Evolutionary conservation across 2,329 filamentous ascomycete species (phyloP).

Genomic region (Talaromyces marneffei): DNA sequence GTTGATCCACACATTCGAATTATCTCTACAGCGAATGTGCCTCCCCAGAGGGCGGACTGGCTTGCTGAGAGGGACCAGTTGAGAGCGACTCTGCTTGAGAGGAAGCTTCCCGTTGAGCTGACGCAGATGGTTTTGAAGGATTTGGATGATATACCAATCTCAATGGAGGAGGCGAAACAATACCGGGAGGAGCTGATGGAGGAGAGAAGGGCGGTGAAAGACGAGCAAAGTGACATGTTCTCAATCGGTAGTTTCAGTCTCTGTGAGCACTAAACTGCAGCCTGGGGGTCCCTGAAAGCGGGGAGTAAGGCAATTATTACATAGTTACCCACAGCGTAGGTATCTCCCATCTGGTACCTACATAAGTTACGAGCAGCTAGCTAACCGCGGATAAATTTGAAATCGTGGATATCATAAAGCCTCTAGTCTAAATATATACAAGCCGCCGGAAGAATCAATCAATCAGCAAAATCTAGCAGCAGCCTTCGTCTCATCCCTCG

Average conservation of each 20-base stretch:
- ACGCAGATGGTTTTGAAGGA: constrained; percentile 1
- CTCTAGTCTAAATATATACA: neutral
- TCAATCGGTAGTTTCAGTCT: neutral
- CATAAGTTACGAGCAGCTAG: neutral
- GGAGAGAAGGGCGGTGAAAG: neutral
- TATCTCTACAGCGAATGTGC: constrained; percentile 50
- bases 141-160: constrained; percentile 19
- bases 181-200: constrained; percentile 19
- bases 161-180: constrained; percentile 35
- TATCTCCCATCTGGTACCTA: neutral
- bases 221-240: neutral
- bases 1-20: constrained; percentile 53
- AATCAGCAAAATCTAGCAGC: constrained; percentile 28
- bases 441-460: neutral
- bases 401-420: neutral
- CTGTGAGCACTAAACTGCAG: constrained; percentile 1
- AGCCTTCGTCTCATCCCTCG: constrained; percentile 47
- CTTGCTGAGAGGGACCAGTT: neutral
- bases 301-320: too few species aligned
- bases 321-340: neutral
- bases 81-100: constrained; percentile 22
- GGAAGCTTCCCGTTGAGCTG: neutral
- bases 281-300: too few species aligned
- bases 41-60: constrained; percentile 48
- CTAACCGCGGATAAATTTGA: neutral